Conservation (phyloP, 352 stramenopile species). For the Paralagenidium karlingii region DNA sequence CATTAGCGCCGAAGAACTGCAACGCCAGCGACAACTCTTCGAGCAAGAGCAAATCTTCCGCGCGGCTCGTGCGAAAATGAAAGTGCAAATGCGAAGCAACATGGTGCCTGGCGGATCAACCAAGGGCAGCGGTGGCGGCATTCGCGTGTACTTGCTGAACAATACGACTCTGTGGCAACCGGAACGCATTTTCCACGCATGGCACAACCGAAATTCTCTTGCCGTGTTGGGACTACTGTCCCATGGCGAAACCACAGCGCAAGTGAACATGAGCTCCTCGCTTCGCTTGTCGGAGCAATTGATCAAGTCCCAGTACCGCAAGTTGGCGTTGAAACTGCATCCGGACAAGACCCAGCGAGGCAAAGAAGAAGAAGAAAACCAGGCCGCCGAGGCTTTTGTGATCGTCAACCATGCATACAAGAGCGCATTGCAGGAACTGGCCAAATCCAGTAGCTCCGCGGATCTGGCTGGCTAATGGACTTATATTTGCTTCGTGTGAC, state of each 20-base stretch:
- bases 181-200: constrained; percentile 60
- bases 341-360: constrained; percentile 39
- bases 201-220: no score
- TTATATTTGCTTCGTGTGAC: no score
- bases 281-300: constrained; percentile 38
- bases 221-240: no score
- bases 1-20: constrained; percentile 16
- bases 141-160: constrained; percentile 33
- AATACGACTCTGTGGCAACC: constrained; percentile 64
- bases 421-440: no score
- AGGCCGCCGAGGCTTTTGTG: constrained; percentile 70
- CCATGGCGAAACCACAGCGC: no score
- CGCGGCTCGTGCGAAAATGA: constrained; percentile 62
- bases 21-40: background rate
- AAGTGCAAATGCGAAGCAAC: constrained; percentile 47
- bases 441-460: no score
- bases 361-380: constrained; percentile 5
- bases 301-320: constrained; percentile 77
- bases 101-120: constrained; percentile 6
- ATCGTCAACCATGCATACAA: constrained; percentile 72
- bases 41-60: constrained; percentile 73
- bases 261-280: no score
- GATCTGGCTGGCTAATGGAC: no score
- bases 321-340: constrained; percentile 75
- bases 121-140: constrained; percentile 14